Evolutionary conservation across 306 rosid species (phyloP).

Genomic region (Prunus campanulata): DNA sequence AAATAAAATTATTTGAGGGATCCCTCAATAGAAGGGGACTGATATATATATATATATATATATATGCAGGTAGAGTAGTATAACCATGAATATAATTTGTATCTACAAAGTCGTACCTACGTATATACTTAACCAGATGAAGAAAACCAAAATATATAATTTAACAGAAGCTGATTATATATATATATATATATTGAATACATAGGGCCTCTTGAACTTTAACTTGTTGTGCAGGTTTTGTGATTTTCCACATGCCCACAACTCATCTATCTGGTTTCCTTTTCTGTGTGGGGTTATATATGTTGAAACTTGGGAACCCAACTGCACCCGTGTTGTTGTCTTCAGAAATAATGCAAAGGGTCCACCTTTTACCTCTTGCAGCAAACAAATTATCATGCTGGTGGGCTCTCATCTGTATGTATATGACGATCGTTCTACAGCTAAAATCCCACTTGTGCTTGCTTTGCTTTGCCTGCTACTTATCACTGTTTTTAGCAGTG

Average conservation of each 20-base stretch:
- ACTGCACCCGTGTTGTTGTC: slow-evolving; percentile 47
- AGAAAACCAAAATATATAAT: too few species aligned
- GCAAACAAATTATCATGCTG: slow-evolving; percentile 11
- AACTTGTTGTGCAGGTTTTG: background rate
- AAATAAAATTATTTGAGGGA: too few species aligned
- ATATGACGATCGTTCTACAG: slow-evolving; percentile 31
- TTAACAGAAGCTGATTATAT: too few species aligned
- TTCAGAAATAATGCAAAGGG: slow-evolving; percentile 25
- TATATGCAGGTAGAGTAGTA: too few species aligned
- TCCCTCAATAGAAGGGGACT: too few species aligned
- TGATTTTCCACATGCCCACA: slow-evolving; percentile 35
- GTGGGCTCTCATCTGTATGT: slow-evolving; percentile 15
- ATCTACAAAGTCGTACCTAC: too few species aligned
- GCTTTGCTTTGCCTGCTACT: background rate
- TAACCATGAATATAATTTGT: too few species aligned
- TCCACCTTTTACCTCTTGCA: slow-evolving; percentile 8
- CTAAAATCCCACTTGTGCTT: slow-evolving; percentile 40
- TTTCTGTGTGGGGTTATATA: slow-evolving; percentile 15
- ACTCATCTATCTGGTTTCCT: background rate
- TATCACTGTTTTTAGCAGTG: slow-evolving; percentile 25
- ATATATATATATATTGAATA: too few species aligned
- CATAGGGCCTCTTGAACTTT: background rate
- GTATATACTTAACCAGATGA: too few species aligned
- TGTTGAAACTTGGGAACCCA: slow-evolving; percentile 29
- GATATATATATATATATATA: too few species aligned